Evolutionary conservation across 768 basidiomycete genomes (phyloP).

Genomic region (Xanthoconium purpureum): DNA sequence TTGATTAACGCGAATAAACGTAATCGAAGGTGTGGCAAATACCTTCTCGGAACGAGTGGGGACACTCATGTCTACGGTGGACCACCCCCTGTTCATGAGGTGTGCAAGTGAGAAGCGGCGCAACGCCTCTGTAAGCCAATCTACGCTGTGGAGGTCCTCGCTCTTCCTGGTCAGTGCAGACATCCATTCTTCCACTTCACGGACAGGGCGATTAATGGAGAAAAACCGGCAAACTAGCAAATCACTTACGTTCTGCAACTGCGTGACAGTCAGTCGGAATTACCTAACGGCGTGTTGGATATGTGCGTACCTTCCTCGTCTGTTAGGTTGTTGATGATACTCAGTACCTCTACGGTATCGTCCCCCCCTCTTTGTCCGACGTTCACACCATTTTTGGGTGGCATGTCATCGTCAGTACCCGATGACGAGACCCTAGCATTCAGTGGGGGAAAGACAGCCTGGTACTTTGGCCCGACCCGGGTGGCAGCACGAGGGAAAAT

Average conservation of each 20-base stretch:
- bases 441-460: conserved; percentile 53
- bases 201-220: conserved; percentile 1
- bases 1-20: conserved; percentile 9
- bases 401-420: not conserved
- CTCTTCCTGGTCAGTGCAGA: conserved; percentile 49
- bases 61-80: conserved; percentile 61
- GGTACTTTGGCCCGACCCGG: conserved; percentile 85
- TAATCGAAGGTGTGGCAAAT: conserved; percentile 8
- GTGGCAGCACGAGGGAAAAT: conserved; percentile 94
- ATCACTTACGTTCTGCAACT: conserved; percentile 57
- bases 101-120: conserved; percentile 71
- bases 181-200: conserved; percentile 67
- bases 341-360: conserved; percentile 69
- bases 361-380: conserved; percentile 65
- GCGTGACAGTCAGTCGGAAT: conserved; percentile 21
- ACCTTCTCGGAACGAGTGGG: conserved; percentile 66
- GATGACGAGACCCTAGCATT: conserved; percentile 40
- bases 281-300: conserved; percentile 14
- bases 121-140: conserved; percentile 77
- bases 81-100: conserved; percentile 51
- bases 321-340: conserved; percentile 60
- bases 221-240: not conserved
- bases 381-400: conserved; percentile 12
- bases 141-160: conserved; percentile 59
- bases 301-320: conserved; percentile 61